These are phyloP conservation scores for Hortiboletus flavorubellus DNA, from an alignment of 768 basidiomycete species.

Conservation along the genomic window DNA sequence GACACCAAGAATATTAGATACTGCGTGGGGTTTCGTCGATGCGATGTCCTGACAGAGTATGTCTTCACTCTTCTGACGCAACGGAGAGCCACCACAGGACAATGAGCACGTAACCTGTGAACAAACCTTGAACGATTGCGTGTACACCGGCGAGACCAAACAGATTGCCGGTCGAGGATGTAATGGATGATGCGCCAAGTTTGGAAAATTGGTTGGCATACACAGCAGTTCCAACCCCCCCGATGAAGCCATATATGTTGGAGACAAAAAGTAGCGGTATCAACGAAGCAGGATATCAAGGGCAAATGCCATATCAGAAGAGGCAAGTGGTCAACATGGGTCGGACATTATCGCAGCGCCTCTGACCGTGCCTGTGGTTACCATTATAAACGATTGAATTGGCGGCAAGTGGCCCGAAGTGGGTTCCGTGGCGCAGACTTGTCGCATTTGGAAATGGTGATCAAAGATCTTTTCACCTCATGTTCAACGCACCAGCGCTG, in stretches of 20 bases:
- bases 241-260: conserved; percentile 14
- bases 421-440: conserved; percentile 17
- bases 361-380: conserved; percentile 23
- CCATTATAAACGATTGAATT: conserved; percentile 28
- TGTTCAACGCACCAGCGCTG: conserved; percentile 28
- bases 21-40: not conserved
- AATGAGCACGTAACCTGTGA: conserved; percentile 21
- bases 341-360: conserved; percentile 33
- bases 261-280: conserved; percentile 22
- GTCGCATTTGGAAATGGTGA: conserved; percentile 26
- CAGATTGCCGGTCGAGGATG: conserved; percentile 15
- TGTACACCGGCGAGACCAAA: conserved; percentile 2
- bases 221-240: conserved; percentile 3
- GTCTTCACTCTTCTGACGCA: not conserved
- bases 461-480: conserved; percentile 32
- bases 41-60: not conserved
- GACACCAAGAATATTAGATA: not conserved
- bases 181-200: conserved; percentile 10
- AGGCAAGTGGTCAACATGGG: conserved; percentile 19
- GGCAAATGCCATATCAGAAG: conserved; percentile 16
- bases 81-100: conserved; percentile 12
- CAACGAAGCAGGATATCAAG: conserved; percentile 20
- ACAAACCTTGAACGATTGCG: not conserved
- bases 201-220: conserved; percentile 12
- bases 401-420: conserved; percentile 27